phyloP scores from a whole-genome alignment of 2,329 filamentous ascomycete species.

The Paraphaeosphaeria minitans region DNA sequence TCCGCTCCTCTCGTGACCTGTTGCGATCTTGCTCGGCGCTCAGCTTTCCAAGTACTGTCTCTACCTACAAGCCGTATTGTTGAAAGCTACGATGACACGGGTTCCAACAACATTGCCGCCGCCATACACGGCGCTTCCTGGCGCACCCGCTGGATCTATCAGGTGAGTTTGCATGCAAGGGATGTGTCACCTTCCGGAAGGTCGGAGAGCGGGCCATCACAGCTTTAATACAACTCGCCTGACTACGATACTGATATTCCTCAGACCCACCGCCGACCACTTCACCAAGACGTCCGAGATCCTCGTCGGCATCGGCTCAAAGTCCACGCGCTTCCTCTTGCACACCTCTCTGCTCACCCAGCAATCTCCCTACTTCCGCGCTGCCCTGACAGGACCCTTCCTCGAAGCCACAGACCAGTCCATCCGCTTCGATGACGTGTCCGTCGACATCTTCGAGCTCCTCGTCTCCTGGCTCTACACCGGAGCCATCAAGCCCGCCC shows the following conservation, averaged over 20 bases:
- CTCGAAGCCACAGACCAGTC: slow-evolving; percentile 51
- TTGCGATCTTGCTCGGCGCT: background rate
- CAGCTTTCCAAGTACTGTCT: background rate
- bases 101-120: slow-evolving; percentile 35
- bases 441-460: slow-evolving; percentile 55
- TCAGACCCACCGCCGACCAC: slow-evolving; percentile 48
- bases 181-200: slow-evolving; percentile 3
- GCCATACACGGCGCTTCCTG: slow-evolving; percentile 34
- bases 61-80: background rate
- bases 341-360: slow-evolving; percentile 56
- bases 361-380: slow-evolving; percentile 58
- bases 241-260: slow-evolving; percentile 1
- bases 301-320: slow-evolving; percentile 51
- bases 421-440: slow-evolving; percentile 52
- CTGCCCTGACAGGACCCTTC: slow-evolving; percentile 55
- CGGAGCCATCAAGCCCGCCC: slow-evolving; percentile 42
- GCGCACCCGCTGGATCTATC: slow-evolving; percentile 21
- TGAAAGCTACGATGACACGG: slow-evolving; percentile 17
- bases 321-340: slow-evolving; percentile 49
- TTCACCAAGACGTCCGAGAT: slow-evolving; percentile 46
- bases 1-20: background rate
- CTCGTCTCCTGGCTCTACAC: slow-evolving; percentile 60
- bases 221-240: background rate
- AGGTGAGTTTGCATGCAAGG: slow-evolving; percentile 29
- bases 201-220: background rate